These are phyloP conservation scores for Massospora cicadina DNA, from an alignment of 371 early-diverging fungal species.

Conservation along the genomic window DNA sequence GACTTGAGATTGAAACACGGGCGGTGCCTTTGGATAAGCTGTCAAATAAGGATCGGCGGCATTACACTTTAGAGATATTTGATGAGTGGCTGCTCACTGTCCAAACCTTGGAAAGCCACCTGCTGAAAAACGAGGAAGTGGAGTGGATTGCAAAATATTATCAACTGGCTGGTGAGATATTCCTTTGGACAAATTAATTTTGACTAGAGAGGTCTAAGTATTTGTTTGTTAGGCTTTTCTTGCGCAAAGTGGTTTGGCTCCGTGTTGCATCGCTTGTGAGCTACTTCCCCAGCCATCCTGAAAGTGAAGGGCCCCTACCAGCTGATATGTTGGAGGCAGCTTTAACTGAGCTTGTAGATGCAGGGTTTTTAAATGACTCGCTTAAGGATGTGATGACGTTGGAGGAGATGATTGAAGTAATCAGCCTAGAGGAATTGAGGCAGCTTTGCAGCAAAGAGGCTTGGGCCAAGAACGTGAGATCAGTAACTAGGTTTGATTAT, in stretches of 20 bases:
- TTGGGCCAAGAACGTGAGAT: not conserved
- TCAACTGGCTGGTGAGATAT: slow-evolving; percentile 1
- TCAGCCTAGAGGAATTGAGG: not conserved
- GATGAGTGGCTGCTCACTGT: slow-evolving; percentile 8
- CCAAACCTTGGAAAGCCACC: not conserved
- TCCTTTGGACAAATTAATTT: not conserved
- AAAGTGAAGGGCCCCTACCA: not conserved
- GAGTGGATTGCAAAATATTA: not conserved
- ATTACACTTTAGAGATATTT: slow-evolving; percentile 4
- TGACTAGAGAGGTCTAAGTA: not conserved
- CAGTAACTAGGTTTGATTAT: not conserved
- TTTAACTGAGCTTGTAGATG: not conserved
- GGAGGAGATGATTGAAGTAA: not conserved
- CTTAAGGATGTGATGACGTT: not conserved
- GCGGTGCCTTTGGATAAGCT: not conserved
- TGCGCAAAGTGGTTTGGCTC: slow-evolving; percentile 6
- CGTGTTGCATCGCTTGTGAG: not conserved
- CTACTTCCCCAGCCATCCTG: not conserved
- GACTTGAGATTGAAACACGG: not conserved
- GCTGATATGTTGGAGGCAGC: not conserved
- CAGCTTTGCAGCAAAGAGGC: not conserved
- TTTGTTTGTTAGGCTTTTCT: slow-evolving; percentile 7
- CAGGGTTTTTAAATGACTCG: not conserved
- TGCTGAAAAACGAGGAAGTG: slow-evolving; percentile 5
- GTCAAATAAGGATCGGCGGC: not conserved